These are phyloP conservation scores for Brasenia schreberi DNA, from an alignment of 164 flowering plant genomes.

Conservation along the genomic window DNA sequence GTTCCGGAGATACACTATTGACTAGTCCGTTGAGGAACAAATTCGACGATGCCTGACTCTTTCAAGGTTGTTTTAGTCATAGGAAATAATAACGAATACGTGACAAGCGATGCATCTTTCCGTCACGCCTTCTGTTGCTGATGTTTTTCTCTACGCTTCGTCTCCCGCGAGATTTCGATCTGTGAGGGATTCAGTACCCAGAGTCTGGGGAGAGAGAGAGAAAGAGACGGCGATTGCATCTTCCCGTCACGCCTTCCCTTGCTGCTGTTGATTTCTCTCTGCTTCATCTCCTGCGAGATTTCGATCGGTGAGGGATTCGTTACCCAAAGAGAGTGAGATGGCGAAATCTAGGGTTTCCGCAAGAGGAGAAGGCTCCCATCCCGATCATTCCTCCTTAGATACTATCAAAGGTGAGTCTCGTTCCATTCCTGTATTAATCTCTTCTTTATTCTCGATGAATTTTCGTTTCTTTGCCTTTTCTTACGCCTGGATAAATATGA, in stretches of 20 bases:
- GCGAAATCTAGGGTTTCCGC: background rate
- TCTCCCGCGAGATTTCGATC: background rate
- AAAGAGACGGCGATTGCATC: background rate
- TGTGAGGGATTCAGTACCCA: background rate
- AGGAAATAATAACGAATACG: too few species aligned
- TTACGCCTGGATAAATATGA: too few species aligned
- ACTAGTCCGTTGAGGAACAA: too few species aligned
- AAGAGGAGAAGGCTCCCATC: background rate
- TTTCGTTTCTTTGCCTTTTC: background rate
- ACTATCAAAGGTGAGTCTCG: background rate
- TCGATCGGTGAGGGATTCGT: background rate
- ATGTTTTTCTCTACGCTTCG: background rate
- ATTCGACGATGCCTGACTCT: too few species aligned
- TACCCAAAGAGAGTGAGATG: background rate
- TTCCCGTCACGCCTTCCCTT: background rate
- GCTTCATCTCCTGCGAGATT: background rate
- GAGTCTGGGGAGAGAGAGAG: background rate
- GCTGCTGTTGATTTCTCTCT: background rate
- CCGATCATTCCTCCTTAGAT: background rate
- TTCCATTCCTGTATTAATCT: background rate
- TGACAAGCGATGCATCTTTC: background rate
- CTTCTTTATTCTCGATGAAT: too few species aligned
- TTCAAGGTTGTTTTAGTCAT: too few species aligned
- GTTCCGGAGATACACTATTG: too few species aligned
- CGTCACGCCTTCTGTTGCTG: background rate